Evolutionary conservation across 1,284 basidiomycete species (phyloP).

Genomic region (Xanthoconium separans): DNA sequence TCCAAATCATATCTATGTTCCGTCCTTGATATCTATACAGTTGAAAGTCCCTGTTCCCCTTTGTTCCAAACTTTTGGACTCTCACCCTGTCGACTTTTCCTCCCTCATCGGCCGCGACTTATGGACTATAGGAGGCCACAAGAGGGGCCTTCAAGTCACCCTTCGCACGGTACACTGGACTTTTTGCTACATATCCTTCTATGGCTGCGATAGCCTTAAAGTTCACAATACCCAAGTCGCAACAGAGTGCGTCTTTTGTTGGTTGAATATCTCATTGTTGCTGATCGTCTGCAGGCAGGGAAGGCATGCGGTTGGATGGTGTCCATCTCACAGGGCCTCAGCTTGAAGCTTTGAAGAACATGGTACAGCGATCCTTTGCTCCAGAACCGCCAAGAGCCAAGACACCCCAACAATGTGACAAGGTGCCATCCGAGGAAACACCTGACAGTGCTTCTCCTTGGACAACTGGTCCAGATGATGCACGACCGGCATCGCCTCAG

Average conservation of each 20-base stretch:
- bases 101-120: neutral
- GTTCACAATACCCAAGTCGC: neutral
- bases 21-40: neutral
- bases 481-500: neutral
- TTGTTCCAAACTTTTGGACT: neutral
- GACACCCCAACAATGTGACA: neutral
- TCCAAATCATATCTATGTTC: neutral
- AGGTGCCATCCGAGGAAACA: neutral
- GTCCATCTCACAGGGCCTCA: neutral
- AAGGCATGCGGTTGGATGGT: neutral
- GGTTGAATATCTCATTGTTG: neutral
- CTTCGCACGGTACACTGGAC: neutral
- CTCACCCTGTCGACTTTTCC: neutral
- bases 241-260: neutral
- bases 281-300: neutral
- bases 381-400: neutral
- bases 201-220: neutral
- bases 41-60: neutral
- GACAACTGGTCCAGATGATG: neutral
- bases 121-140: constrained; percentile 1
- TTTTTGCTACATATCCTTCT: neutral
- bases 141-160: neutral
- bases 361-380: neutral
- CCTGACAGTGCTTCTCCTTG: neutral
- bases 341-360: neutral